phyloP scores from a whole-genome alignment of 495 filamentous ascomycete species.

The Penicillium paxilli region DNA sequence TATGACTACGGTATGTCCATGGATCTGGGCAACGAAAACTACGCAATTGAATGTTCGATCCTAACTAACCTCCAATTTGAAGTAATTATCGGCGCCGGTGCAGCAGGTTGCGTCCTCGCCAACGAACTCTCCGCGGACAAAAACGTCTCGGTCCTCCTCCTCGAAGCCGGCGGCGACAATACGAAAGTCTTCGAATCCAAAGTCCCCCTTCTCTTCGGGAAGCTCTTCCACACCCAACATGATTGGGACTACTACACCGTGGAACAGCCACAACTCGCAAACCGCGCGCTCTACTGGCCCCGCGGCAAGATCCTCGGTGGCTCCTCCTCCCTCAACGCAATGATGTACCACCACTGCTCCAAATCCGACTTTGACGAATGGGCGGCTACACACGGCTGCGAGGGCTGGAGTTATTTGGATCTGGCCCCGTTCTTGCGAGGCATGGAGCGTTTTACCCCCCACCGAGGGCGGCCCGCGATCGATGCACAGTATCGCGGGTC shows the following conservation, averaged over 20 bases:
- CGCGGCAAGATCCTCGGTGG: slow-evolving; percentile 21
- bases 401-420: slow-evolving; percentile 18
- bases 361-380: slow-evolving; percentile 23
- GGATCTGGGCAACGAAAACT: too few relatives aligned
- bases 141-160: slow-evolving; percentile 40
- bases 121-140: slow-evolving; percentile 48
- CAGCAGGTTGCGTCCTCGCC: slow-evolving; percentile 49
- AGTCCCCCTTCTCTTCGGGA: slow-evolving; percentile 17
- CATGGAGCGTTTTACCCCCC: slow-evolving; percentile 23
- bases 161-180: slow-evolving; percentile 47
- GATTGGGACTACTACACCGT: slow-evolving; percentile 25
- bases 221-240: slow-evolving; percentile 21
- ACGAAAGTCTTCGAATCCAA: slow-evolving; percentile 27
- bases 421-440: slow-evolving; percentile 12
- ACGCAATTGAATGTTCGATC: too few relatives aligned
- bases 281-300: slow-evolving; percentile 20
- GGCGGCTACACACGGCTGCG: slow-evolving; percentile 14
- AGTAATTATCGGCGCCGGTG: slow-evolving; percentile 38
- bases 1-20: slow-evolving; percentile 22
- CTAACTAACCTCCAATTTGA: too few relatives aligned
- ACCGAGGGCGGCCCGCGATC: slow-evolving; percentile 13
- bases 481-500: slow-evolving; percentile 12
- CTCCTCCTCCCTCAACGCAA: slow-evolving; percentile 18
- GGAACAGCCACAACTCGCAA: slow-evolving; percentile 17
- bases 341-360: slow-evolving; percentile 26